These are phyloP conservation scores for Mortierella sp. DNA, from an alignment of 371 early-diverging fungal genomes.

Conservation along the genomic window DNA sequence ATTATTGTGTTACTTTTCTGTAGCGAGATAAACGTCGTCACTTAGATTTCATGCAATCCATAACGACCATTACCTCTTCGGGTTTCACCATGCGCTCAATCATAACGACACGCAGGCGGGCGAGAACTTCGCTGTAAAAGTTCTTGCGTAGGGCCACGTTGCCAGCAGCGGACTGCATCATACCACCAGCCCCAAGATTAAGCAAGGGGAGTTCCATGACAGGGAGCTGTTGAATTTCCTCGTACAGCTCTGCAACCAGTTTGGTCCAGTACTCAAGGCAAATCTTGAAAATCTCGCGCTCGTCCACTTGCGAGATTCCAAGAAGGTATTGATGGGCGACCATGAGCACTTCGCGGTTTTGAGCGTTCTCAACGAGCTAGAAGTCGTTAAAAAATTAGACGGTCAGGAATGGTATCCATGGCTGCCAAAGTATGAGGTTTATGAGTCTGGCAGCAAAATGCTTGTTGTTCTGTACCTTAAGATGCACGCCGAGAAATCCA, in stretches of 20 bases:
- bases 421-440: too few species aligned
- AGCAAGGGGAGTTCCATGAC: constrained; percentile 58
- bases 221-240: constrained; percentile 78
- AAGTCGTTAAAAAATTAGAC: background rate
- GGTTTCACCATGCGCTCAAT: constrained; percentile 98
- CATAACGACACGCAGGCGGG: constrained; percentile 90
- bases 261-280: constrained; percentile 97
- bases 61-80: constrained; percentile 97
- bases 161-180: constrained; percentile 48
- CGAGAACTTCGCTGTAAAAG: constrained; percentile 84
- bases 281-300: constrained; percentile 97
- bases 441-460: too few species aligned
- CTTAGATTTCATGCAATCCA: constrained; percentile 82
- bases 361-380: constrained; percentile 73
- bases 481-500: constrained; percentile 83
- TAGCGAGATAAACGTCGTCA: background rate
- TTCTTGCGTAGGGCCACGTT: constrained; percentile 72
- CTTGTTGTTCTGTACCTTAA: constrained; percentile 84
- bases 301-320: constrained; percentile 90
- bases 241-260: constrained; percentile 88
- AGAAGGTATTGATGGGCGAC: constrained; percentile 91
- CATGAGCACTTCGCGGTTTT: constrained; percentile 73
- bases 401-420: background rate
- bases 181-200: constrained; percentile 58
- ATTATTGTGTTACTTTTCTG: background rate